Conservation (phyloP, 345 rosid species). For the Euphorbia peplus region DNA sequence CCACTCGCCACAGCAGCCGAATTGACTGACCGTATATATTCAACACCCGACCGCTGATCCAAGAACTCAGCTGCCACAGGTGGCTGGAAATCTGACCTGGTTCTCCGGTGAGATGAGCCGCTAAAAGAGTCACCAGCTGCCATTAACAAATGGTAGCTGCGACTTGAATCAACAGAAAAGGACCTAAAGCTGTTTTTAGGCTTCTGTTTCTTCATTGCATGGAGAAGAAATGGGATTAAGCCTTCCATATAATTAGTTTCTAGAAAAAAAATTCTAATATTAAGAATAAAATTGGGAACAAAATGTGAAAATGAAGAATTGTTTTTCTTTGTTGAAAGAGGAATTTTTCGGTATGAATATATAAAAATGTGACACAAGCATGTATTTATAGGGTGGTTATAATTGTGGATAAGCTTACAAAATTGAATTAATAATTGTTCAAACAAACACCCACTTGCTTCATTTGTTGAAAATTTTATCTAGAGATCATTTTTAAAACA, state of each 20-base stretch:
- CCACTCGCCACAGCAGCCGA: constrained; percentile 12
- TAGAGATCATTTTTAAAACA: not conserved
- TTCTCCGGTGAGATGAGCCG: constrained; percentile 34
- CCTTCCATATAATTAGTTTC: constrained; percentile 51
- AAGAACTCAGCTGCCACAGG: constrained; percentile 24
- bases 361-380: not conserved
- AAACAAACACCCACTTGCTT: constrained; percentile 6
- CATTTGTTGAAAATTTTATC: not conserved
- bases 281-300: too few relatives aligned
- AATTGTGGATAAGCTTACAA: not conserved
- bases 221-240: constrained; percentile 54
- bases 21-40: constrained; percentile 9
- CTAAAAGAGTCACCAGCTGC: constrained; percentile 27
- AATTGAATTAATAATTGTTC: not conserved
- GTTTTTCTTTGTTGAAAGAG: not conserved
- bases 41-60: constrained; percentile 29
- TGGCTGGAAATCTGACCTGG: constrained; percentile 48
- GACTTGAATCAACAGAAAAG: constrained; percentile 42
- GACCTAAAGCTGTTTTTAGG: constrained; percentile 20
- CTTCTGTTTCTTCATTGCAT: constrained; percentile 38
- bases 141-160: constrained; percentile 53
- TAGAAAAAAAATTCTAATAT: too few relatives aligned
- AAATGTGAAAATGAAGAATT: too few relatives aligned
- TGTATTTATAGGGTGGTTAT: not conserved
- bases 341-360: not conserved